Conservation (phyloP, 179 eudicot genomes). For the Silene vulgaris region DNA sequence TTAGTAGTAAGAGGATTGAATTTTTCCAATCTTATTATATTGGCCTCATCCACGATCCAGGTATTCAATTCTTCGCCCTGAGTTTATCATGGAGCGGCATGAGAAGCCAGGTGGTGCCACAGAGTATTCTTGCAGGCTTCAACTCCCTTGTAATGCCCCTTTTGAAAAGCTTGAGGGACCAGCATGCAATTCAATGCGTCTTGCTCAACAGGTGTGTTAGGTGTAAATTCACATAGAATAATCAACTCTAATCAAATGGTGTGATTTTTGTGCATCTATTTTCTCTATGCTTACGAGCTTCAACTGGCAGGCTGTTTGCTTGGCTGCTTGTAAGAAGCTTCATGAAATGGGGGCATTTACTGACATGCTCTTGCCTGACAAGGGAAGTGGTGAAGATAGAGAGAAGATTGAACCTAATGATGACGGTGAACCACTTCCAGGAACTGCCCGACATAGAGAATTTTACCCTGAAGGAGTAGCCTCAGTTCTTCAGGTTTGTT, state of each 20-base stretch:
- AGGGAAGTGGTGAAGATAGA: slow-evolving; percentile 72
- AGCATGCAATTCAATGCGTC: slow-evolving; percentile 81
- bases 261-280: neutral
- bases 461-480: slow-evolving; percentile 98
- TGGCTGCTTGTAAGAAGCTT: slow-evolving; percentile 99
- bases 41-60: slow-evolving; percentile 33
- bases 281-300: slow-evolving; percentile 17
- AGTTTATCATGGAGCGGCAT: slow-evolving; percentile 88
- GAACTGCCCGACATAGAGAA: slow-evolving; percentile 94
- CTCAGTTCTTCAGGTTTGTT: slow-evolving; percentile 70
- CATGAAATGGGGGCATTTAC: slow-evolving; percentile 99
- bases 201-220: slow-evolving; percentile 79
- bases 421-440: slow-evolving; percentile 87
- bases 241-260: neutral
- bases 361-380: slow-evolving; percentile 98
- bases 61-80: slow-evolving; percentile 95
- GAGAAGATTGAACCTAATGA: slow-evolving; percentile 69
- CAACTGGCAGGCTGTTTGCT: slow-evolving; percentile 74
- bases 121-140: slow-evolving; percentile 95
- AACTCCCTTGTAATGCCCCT: slow-evolving; percentile 97
- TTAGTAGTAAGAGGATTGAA: neutral
- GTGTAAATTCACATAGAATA: slow-evolving; percentile 1
- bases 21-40: neutral
- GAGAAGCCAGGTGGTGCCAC: slow-evolving; percentile 69
- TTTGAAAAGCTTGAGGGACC: slow-evolving; percentile 93